These are phyloP conservation scores for Phyllostachys edulis DNA, from an alignment of 176 grass and related monocot species.

Conservation along the genomic window DNA sequence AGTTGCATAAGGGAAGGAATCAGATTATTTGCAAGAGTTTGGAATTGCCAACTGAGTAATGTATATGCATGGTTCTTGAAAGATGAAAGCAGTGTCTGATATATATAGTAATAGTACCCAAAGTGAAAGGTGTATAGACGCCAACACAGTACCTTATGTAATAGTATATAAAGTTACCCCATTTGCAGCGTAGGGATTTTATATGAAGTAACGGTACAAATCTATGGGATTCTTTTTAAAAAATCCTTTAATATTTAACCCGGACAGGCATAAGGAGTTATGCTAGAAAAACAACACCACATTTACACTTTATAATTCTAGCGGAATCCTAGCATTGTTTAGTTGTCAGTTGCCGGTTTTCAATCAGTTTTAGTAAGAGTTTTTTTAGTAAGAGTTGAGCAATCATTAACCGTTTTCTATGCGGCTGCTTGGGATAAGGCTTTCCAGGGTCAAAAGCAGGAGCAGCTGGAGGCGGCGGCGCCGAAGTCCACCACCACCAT, in stretches of 20 bases:
- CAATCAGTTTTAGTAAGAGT: background rate
- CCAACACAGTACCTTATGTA: background rate
- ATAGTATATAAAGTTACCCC: background rate
- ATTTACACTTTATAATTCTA: background rate
- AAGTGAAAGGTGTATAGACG: background rate
- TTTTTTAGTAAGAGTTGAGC: background rate
- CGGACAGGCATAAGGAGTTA: background rate
- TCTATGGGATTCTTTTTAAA: background rate
- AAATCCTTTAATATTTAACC: background rate
- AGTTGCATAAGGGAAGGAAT: background rate
- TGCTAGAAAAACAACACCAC: background rate
- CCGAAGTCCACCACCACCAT: conserved; percentile 14
- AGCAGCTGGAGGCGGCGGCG: conserved; percentile 37
- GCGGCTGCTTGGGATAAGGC: conserved; percentile 28
- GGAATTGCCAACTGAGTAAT: background rate
- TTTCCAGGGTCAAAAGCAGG: conserved; percentile 31
- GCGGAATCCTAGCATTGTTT: background rate
- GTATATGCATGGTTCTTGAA: too few relatives aligned
- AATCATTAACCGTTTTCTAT: background rate
- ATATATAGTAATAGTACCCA: too few relatives aligned
- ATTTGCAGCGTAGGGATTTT: background rate
- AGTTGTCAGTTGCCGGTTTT: background rate
- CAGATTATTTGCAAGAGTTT: background rate
- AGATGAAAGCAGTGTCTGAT: too few relatives aligned
- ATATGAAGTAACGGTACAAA: background rate